A percentile compares a stretch with the other conserved stretches of the same genome.
Conservation (phyloP, 106 monocot genomes). For the Phalaenopsis equestris region DNA sequence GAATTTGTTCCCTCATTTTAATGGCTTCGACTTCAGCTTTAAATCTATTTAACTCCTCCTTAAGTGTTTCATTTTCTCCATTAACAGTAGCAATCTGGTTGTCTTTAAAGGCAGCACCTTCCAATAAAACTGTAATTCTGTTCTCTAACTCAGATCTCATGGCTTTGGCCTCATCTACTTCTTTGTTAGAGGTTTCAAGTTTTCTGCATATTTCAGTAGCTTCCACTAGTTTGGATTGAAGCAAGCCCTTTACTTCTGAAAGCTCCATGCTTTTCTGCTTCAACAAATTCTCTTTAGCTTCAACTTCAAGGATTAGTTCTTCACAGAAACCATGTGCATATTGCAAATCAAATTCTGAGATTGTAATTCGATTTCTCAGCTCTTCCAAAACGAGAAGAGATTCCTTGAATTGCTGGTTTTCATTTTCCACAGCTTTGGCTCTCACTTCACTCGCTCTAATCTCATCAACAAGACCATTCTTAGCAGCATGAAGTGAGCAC, state of each 20-base stretch:
- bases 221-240: conserved; percentile 10
- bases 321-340: conserved; percentile 6
- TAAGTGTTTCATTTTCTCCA: conserved; percentile 18
- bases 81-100: conserved; percentile 13
- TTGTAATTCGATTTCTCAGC: not conserved
- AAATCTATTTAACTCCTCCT: conserved; percentile 11
- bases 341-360: conserved; percentile 16
- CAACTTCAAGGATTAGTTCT: conserved; percentile 12
- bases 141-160: conserved; percentile 25
- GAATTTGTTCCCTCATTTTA: conserved; percentile 16
- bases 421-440: conserved; percentile 15
- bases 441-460: conserved; percentile 22
- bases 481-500: conserved; percentile 9
- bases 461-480: conserved; percentile 20
- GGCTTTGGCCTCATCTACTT: conserved; percentile 20
- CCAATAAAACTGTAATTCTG: conserved; percentile 17
- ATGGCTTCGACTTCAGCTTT: conserved; percentile 24
- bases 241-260: conserved; percentile 16
- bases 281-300: conserved; percentile 11
- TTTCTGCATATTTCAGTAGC: conserved; percentile 16
- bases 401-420: conserved; percentile 26
- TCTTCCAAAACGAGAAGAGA: conserved; percentile 14
- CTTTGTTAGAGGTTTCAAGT: conserved; percentile 13
- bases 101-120: conserved; percentile 18
- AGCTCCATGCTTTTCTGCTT: conserved; percentile 23